These are phyloP conservation scores for Aureobasidium subglaciale DNA, from an alignment of 2,329 filamentous ascomycete species.

Conservation along the genomic window DNA sequence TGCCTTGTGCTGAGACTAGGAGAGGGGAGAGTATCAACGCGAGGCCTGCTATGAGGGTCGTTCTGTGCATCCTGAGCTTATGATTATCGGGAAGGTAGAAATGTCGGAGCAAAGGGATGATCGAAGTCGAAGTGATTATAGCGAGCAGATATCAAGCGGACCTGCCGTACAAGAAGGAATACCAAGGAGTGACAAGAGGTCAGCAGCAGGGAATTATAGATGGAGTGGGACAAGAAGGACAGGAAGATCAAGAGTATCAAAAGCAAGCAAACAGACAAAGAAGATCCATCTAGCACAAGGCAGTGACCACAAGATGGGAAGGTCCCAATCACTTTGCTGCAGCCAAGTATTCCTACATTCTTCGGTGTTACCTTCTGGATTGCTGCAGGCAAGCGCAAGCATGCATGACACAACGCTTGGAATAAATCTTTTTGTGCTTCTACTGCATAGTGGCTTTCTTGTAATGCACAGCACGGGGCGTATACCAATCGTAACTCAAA, in stretches of 20 bases:
- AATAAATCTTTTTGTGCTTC: not conserved
- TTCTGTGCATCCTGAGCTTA: slow-evolving; percentile 20
- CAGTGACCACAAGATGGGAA: not conserved
- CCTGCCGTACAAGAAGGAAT: not conserved
- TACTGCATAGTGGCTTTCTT: not conserved
- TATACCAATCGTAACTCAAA: not conserved
- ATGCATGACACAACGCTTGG: not conserved
- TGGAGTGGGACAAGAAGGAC: not conserved
- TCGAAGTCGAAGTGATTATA: not conserved
- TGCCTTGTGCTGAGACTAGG: slow-evolving; percentile 35
- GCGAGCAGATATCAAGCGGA: not conserved
- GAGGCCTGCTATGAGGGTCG: slow-evolving; percentile 21
- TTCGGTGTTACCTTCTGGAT: slow-evolving; percentile 6
- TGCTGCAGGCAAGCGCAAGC: slow-evolving; percentile 8
- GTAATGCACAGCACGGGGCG: not conserved
- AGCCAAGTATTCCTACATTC: slow-evolving; percentile 1
- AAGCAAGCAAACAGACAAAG: slow-evolving; percentile 11
- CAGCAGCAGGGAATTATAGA: not conserved
- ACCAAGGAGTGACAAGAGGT: slow-evolving; percentile 4
- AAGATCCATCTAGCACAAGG: not conserved
- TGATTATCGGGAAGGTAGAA: not conserved
- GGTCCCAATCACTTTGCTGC: not conserved
- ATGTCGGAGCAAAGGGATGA: slow-evolving; percentile 1
- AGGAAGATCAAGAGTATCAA: not conserved
- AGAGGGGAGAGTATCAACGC: slow-evolving; percentile 22